phyloP scores from a whole-genome alignment of 306 rosid genomes.

The Betula pendula region DNA sequence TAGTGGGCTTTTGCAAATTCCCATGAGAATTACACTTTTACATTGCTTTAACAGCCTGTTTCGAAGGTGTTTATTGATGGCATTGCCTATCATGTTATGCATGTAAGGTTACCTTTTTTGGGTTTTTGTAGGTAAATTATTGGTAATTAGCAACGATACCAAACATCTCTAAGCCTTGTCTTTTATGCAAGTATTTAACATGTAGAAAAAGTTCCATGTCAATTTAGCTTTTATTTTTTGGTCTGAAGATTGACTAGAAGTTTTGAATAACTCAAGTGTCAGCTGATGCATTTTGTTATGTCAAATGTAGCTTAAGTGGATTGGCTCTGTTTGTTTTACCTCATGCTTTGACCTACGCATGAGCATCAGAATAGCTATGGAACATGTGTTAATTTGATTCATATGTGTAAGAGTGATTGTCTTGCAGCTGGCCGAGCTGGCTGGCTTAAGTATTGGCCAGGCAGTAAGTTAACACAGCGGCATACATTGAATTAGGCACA shows the following conservation, averaged over 20 bases:
- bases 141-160: background rate
- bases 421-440: slow-evolving; percentile 86
- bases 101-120: background rate
- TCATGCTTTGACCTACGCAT: background rate
- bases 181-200: background rate
- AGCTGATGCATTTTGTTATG: too few species aligned
- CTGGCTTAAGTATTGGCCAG: slow-evolving; percentile 53
- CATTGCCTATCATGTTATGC: too few species aligned
- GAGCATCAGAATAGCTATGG: background rate
- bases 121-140: background rate
- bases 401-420: background rate
- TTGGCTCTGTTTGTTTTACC: background rate
- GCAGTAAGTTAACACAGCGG: slow-evolving; percentile 82
- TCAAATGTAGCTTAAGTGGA: background rate
- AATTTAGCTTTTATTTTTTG: background rate
- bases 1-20: background rate
- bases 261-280: too few species aligned
- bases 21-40: background rate
- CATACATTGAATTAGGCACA: slow-evolving; percentile 49
- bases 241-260: background rate
- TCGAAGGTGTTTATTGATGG: background rate
- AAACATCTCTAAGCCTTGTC: background rate
- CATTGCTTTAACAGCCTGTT: background rate
- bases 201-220: background rate
- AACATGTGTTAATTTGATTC: background rate